Evolutionary conservation across 2,329 filamentous ascomycete genomes (phyloP).

Genomic region (Beauveria varroae): DNA sequence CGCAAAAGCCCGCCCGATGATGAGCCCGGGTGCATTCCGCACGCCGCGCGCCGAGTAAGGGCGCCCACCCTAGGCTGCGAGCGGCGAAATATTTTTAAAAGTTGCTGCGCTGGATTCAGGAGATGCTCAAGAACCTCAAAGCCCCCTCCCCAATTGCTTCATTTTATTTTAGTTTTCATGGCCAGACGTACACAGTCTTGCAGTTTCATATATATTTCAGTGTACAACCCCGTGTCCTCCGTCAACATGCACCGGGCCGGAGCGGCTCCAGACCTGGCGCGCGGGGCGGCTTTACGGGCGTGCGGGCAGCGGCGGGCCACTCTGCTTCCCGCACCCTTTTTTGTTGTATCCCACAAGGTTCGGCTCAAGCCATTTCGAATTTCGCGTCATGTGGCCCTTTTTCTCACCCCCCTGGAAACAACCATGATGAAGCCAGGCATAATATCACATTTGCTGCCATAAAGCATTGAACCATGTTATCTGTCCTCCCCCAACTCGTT

Average conservation of each 20-base stretch:
- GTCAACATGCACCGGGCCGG: neutral
- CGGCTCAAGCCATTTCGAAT: neutral
- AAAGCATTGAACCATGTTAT: neutral
- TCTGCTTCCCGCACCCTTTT: neutral
- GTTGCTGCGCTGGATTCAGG: no score
- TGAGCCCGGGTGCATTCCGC: no score
- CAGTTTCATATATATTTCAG: no score
- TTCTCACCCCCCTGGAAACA: neutral
- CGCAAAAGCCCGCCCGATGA: no score
- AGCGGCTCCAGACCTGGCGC: neutral
- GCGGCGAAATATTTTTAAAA: neutral
- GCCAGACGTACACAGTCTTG: no score
- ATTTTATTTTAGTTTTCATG: no score
- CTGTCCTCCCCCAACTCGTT: neutral
- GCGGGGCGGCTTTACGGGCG: constrained; percentile 4
- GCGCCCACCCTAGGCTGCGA: neutral
- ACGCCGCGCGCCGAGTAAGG: neutral
- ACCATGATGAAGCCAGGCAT: neutral
- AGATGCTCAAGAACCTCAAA: no score
- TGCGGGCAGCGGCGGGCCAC: constrained; percentile 8
- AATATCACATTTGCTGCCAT: neutral
- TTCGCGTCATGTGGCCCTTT: neutral
- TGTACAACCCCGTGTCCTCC: neutral
- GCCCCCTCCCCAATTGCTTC: no score
- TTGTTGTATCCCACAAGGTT: neutral